Evolutionary conservation across 78 protist species (phyloP).

Genomic region (Trichosphaerium sp.): DNA sequence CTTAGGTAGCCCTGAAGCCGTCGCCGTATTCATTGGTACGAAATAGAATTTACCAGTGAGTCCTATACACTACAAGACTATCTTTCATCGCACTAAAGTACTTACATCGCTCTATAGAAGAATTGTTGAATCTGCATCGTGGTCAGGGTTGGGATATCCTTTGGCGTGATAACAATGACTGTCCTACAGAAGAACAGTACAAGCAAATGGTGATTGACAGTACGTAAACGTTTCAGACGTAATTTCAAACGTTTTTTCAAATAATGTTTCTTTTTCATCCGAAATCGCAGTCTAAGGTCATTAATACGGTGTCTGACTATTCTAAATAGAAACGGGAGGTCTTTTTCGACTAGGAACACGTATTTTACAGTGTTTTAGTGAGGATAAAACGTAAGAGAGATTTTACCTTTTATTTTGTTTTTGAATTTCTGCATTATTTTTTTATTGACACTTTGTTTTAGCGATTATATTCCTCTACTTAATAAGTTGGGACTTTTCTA

Average conservation of each 20-base stretch:
- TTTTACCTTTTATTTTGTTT: too few species aligned
- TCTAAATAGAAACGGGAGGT: constrained; percentile 68
- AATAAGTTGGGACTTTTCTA: constrained; percentile 68
- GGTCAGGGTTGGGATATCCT: constrained; percentile 88
- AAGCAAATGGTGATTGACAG: constrained; percentile 55
- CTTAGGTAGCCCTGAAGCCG: constrained; percentile 18
- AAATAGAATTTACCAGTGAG: too few species aligned
- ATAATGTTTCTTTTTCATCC: neutral
- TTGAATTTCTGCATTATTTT: too few species aligned
- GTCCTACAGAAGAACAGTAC: constrained; percentile 79
- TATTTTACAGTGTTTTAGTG: constrained; percentile 45
- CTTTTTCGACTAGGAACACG: constrained; percentile 65
- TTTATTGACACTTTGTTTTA: too few species aligned
- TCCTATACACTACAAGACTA: too few species aligned
- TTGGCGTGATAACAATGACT: constrained; percentile 66
- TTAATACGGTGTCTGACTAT: neutral
- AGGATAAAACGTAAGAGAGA: constrained; percentile 9
- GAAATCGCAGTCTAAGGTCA: neutral
- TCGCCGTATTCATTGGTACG: constrained; percentile 11
- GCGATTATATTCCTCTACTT: constrained; percentile 46
- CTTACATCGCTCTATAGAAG: too few species aligned
- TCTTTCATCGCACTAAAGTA: too few species aligned
- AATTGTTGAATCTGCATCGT: constrained; percentile 64
- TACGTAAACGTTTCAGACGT: neutral
- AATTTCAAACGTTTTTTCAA: neutral